Evolutionary conservation across 73 alveolate genomes (phyloP), one percentile per base, ranked within the genome.

Genomic region (Durusdinium trenchii): DNA sequence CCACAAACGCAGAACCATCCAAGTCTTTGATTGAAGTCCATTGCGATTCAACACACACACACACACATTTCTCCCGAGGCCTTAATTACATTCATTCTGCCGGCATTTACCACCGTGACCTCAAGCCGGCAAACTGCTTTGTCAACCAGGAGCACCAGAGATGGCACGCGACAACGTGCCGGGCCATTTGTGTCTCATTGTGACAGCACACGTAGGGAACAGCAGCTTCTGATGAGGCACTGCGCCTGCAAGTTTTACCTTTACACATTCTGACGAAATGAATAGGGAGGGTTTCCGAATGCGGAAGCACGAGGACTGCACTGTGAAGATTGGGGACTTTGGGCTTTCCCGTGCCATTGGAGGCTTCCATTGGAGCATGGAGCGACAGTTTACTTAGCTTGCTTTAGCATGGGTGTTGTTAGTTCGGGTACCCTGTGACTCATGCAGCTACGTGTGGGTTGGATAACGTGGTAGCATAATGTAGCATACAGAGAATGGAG

Each of bases 341-440:
- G 99, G 99, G 46, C 99, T 99, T 23, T 99, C 99, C 61, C 99
- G 99, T 51, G 99, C 99, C 79, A 99, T 99, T n/a, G 99, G 93
- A 64, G 99, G 99, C 83, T n/a, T n/a, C n/a, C n/a, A n/a, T n/a
- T n/a, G n/a, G n/a, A n/a, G n/a, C n/a, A n/a, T n/a, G n/a, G n/a
- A n/a, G n/a, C n/a, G n/a, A n/a, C n/a, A n/a, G n/a, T n/a, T n/a
- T n/a, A n/a, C n/a, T n/a, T n/a, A n/a, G n/a, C n/a, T n/a, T n/a
- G n/a, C n/a, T n/a, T n/a, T n/a, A n/a, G n/a, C n/a, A n/a, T n/a
- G n/a, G n/a, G n/a, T n/a, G n/a, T n/a, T n/a, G n/a, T n/a, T n/a
- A n/a, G n/a, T n/a, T n/a, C n/a, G n/a, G n/a, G n/a, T n/a, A n/a
- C n/a, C n/a, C n/a, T n/a, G n/a, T n/a, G n/a, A n/a, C n/a, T n/a